These are phyloP conservation scores for Fistulina hepatica DNA, from an alignment of 1,284 basidiomycete genomes.

Conservation along the genomic window DNA sequence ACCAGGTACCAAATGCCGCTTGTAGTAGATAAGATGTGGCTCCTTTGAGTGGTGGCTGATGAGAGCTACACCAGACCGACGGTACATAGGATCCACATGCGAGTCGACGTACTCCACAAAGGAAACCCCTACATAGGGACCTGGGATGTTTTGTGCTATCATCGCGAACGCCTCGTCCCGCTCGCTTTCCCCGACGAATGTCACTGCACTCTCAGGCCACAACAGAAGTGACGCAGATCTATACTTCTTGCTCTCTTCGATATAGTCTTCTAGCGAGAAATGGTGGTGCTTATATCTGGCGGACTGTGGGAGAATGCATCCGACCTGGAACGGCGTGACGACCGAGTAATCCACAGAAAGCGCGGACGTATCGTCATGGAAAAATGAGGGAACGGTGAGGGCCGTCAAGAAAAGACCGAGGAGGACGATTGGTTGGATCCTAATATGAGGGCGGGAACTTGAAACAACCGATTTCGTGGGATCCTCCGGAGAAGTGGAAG, in stretches of 20 bases:
- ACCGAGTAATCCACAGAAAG: conserved; percentile 24
- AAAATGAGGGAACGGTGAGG: conserved; percentile 48
- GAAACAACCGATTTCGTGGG: no score
- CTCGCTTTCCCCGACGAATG: conserved; percentile 40
- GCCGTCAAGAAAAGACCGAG: conserved; percentile 32
- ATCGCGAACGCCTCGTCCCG: conserved; percentile 37
- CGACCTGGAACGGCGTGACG: conserved; percentile 24
- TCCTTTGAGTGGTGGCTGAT: conserved; percentile 32
- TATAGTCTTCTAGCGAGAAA: conserved; percentile 46
- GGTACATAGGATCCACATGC: conserved; percentile 24
- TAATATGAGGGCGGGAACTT: no score
- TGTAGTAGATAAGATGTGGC: conserved; percentile 54
- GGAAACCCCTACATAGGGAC: conserved; percentile 48
- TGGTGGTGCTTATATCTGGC: conserved; percentile 27
- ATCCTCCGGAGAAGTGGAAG: no score
- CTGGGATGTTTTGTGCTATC: conserved; percentile 24
- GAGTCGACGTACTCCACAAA: conserved; percentile 47
- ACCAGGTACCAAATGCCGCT: conserved; percentile 68
- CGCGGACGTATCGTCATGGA: conserved; percentile 35
- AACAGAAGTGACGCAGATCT: conserved; percentile 45
- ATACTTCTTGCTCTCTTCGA: conserved; percentile 40
- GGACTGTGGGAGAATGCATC: conserved; percentile 48
- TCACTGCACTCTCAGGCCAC: conserved; percentile 71
- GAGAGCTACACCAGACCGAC: conserved; percentile 54
- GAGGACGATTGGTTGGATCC: conserved; percentile 20